Evolutionary conservation across 345 rosid genomes (phyloP).

Genomic region (Heritiera littoralis): DNA sequence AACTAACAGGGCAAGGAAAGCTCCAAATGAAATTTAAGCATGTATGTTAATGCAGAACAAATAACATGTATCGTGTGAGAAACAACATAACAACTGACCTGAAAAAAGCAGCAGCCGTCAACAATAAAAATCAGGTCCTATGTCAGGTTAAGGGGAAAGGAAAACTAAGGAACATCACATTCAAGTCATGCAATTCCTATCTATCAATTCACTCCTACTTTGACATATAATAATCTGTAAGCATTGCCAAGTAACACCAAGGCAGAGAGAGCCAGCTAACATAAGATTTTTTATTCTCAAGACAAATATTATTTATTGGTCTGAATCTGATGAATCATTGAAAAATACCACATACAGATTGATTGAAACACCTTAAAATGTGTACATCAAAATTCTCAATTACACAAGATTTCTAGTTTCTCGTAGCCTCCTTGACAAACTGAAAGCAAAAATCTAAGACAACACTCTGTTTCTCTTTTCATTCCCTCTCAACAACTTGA

Average conservation of each 20-base stretch:
- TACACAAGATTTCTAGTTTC: not conserved
- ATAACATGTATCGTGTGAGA: not conserved
- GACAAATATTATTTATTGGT: not conserved
- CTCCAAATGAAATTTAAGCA: not conserved
- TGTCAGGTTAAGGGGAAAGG: too few species aligned
- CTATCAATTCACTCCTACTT: slow-evolving; percentile 28
- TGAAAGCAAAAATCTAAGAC: not conserved
- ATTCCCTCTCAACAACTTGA: not conserved
- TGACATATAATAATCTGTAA: not conserved
- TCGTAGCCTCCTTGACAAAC: not conserved
- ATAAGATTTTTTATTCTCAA: not conserved
- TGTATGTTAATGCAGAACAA: not conserved
- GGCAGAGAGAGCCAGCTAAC: not conserved
- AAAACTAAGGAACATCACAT: slow-evolving; percentile 1
- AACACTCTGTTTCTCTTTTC: not conserved
- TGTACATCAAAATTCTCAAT: not conserved
- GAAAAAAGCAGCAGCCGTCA: not conserved
- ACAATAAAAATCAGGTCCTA: not conserved
- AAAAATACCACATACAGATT: not conserved
- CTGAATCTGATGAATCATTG: not conserved
- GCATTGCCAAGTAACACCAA: not conserved
- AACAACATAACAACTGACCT: not conserved
- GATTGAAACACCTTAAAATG: not conserved
- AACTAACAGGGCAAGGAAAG: not conserved
- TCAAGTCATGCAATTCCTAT: not conserved